These are phyloP conservation scores for Geotrichum histeridarum DNA, from an alignment of 1,139 yeast species.

Conservation along the genomic window DNA sequence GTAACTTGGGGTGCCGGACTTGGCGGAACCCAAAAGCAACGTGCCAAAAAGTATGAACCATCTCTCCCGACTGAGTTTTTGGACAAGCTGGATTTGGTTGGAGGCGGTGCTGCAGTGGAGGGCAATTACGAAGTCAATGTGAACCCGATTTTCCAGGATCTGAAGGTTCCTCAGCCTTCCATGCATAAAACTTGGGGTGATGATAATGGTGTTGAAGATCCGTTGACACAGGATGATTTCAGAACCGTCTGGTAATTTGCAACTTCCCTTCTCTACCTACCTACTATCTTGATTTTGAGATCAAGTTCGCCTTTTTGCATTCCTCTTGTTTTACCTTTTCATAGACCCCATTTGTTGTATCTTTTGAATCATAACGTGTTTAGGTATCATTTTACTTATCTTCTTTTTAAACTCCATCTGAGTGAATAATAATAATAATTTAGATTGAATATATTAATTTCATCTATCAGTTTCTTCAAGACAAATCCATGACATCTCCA, in stretches of 20 bases:
- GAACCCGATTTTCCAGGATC: constrained; percentile 26
- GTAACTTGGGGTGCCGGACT: constrained; percentile 43
- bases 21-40: constrained; percentile 36
- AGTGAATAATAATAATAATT: background rate
- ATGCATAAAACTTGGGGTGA: constrained; percentile 34
- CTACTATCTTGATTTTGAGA: too few species aligned
- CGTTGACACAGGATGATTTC: constrained; percentile 14
- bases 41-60: constrained; percentile 40
- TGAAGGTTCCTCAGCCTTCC: constrained; percentile 30
- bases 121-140: constrained; percentile 11
- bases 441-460: background rate
- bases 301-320: too few species aligned
- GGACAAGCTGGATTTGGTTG: constrained; percentile 35
- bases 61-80: constrained; percentile 39
- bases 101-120: constrained; percentile 10
- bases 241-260: constrained; percentile 14
- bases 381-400: too few species aligned
- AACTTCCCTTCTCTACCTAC: too few species aligned
- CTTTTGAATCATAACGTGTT: too few species aligned
- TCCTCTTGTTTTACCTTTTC: too few species aligned
- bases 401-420: background rate
- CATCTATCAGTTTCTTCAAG: background rate
- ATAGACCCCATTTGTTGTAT: too few species aligned
- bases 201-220: constrained; percentile 26
- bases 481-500: constrained; percentile 14